Conservation (phyloP, 1,284 basidiomycete species). For the Crepidotus sp. region DNA sequence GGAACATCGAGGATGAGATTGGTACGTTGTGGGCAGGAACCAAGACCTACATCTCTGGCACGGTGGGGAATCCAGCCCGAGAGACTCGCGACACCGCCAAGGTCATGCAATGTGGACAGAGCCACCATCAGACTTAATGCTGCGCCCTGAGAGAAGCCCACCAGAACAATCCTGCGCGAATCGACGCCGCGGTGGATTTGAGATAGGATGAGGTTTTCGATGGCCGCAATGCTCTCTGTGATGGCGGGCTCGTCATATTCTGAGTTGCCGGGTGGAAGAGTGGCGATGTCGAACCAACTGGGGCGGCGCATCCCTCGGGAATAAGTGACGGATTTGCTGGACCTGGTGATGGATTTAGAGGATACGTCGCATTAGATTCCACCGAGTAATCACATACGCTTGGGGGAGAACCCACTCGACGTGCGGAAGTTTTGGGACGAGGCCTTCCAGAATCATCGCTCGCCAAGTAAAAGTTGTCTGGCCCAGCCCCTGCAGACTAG, state of each 20-base stretch:
- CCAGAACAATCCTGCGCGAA: slow-evolving; percentile 32
- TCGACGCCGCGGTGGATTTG: slow-evolving; percentile 35
- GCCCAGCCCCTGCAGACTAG: slow-evolving; percentile 5
- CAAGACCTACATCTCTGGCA: slow-evolving; percentile 26
- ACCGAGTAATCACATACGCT: no score
- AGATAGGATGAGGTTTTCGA: slow-evolving; percentile 32
- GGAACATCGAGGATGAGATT: not conserved
- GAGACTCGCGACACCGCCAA: slow-evolving; percentile 37
- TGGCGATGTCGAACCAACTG: slow-evolving; percentile 38
- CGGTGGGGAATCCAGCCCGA: slow-evolving; percentile 37
- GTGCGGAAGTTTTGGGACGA: slow-evolving; percentile 14
- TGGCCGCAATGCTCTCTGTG: slow-evolving; percentile 27
- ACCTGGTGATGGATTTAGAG: slow-evolving; percentile 6
- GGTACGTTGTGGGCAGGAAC: slow-evolving; percentile 24
- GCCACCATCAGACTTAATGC: slow-evolving; percentile 38
- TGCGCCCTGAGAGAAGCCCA: slow-evolving; percentile 50
- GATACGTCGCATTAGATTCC: no score
- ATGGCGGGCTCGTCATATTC: slow-evolving; percentile 33
- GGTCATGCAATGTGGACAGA: slow-evolving; percentile 32
- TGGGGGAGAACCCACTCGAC: slow-evolving; percentile 19
- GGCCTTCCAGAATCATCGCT: slow-evolving; percentile 15
- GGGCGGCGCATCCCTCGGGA: slow-evolving; percentile 28
- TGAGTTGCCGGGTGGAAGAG: slow-evolving; percentile 29
- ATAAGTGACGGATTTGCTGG: slow-evolving; percentile 26
- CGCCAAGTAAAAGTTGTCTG: slow-evolving; percentile 16